Evolutionary conservation across 176 grass and related monocot species (phyloP), one percentile per base, ranked within the genome.

Genomic region (Musa beccarii): DNA sequence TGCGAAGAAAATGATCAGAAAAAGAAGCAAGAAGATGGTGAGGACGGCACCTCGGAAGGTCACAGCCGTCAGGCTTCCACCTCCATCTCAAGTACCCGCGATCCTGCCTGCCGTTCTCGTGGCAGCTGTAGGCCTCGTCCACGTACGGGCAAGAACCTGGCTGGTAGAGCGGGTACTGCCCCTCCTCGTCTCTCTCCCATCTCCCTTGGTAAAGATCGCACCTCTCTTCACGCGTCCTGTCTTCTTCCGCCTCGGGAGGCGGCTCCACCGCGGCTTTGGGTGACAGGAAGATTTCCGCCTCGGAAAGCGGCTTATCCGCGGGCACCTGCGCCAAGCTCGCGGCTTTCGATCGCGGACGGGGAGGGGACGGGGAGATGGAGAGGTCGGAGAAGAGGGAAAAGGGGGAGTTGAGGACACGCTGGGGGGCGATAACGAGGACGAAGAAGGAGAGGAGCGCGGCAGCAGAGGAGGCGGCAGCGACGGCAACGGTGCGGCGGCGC

Each of bases 51-150:
- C 90, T 91, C 57, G 94, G 94, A 2, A 98, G 81, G 24, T 26
- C 54, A 77, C 94, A 98, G 49, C 28, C 80, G 24, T 71, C 77
- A 34, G 90, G 94, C 80, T 87, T 81, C 94, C 94, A 98, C 74
- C 82, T 86, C 94, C 94, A 98, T 52, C 82, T 82, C 84, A 87
- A 77, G 86, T 91, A 98, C 8, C 76, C 81, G 53, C 29, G 12
- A 75, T 98, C 94, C 9, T 76, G 52, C 59, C 88, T 79, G 28
- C 94, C 90, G 75, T 98, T 98, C 68, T 82, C 76, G 57, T 75
- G 72, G 90, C 90, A 98, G 52, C 75, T 81, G 77, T 87, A 98
- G 57, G 94, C 94, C 79, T 93, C 94, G 77, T 98, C 94, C 50
- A 98, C 80, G 88, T 91, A 98, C 0, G 94, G 90, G 89, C 94